Evolutionary conservation across 441 rosid species (phyloP), one percentile per base, ranked within the genome.

Genomic region (Macaranga tanarius): DNA sequence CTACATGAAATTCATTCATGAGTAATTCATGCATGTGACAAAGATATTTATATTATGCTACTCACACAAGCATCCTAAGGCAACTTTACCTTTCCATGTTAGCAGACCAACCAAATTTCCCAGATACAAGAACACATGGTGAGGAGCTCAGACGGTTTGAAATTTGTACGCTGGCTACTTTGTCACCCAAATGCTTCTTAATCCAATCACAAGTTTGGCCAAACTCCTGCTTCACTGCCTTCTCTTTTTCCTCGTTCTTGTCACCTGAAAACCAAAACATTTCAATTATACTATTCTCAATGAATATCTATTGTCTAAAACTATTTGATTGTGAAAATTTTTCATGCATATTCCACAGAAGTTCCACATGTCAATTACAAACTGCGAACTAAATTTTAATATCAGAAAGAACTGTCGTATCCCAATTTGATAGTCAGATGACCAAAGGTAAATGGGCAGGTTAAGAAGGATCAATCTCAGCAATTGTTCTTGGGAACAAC

Each of bases 91-190:
- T 92, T 84, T 95, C 99, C 99, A 92, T 95, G 77, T 95, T 95
- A 64, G 97, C 99, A 48, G 99, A 92, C 97, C 97, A 95, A 63
- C 99, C 97, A 78, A 95, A 92, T 85, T 91, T 90, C 67, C 92
- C 94, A 48, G 99, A 86, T 25, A 85, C 99, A 80, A 95, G 92
- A 70, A 95, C 97, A 82, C 99, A 92, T 11, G 99, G 99, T 0
- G 99, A 95, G 72, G 97, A 88, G 79, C 97, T 90, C 76, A 92
- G 85, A 56, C 97, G 89, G 77, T 80, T 92, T 22, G 99, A 90
- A 73, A 95, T 87, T 65, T 92, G 97, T 74, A 95, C 99, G 71
- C 79, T 86, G 62, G 99, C 99, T 55, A 95, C 94, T 74, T 87
- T 95, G 71, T 91, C 95, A 7, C 94, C 99, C 81, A 95, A 76